Conservation (phyloP, 2,329 filamentous ascomycete species). For the Teratosphaeria zuluensis region DNA sequence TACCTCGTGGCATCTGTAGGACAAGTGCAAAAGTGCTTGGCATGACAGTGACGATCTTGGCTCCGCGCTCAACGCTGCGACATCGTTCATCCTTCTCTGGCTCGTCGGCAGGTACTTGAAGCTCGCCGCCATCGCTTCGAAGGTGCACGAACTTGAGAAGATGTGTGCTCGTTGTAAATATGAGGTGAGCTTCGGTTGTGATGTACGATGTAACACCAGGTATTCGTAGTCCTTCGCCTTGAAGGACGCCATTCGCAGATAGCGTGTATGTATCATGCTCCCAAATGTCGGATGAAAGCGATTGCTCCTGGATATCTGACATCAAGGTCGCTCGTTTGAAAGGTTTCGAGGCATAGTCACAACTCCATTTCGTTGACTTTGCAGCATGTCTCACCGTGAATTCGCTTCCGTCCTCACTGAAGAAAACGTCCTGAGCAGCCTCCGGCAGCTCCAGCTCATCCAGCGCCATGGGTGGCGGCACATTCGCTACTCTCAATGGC, state of each 20-base stretch:
- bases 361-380: slow-evolving; percentile 60
- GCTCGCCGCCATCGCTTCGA: slow-evolving; percentile 43
- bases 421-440: slow-evolving; percentile 63
- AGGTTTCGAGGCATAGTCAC: slow-evolving; percentile 52
- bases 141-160: slow-evolving; percentile 91
- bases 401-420: slow-evolving; percentile 53
- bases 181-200: slow-evolving; percentile 68
- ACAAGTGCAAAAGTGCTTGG: slow-evolving; percentile 78
- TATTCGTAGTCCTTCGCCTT: slow-evolving; percentile 1
- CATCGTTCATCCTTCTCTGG: slow-evolving; percentile 89
- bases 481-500: slow-evolving; percentile 69
- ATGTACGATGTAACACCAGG: slow-evolving; percentile 71
- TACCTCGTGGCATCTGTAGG: slow-evolving; percentile 91
- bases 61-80: slow-evolving; percentile 82
- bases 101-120: slow-evolving; percentile 77
- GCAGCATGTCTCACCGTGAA: slow-evolving; percentile 63
- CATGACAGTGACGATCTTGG: slow-evolving; percentile 76
- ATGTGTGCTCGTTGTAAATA: slow-evolving; percentile 88
- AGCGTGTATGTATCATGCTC: not conserved
- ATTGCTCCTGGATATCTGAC: slow-evolving; percentile 10
- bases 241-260: not conserved
- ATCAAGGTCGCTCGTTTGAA: slow-evolving; percentile 26
- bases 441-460: slow-evolving; percentile 57
- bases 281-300: not conserved
- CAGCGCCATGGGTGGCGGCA: slow-evolving; percentile 87